Base-by-base conservation (phyloP, 768 basidiomycete species). In the Galerina sulciceps region DNA sequence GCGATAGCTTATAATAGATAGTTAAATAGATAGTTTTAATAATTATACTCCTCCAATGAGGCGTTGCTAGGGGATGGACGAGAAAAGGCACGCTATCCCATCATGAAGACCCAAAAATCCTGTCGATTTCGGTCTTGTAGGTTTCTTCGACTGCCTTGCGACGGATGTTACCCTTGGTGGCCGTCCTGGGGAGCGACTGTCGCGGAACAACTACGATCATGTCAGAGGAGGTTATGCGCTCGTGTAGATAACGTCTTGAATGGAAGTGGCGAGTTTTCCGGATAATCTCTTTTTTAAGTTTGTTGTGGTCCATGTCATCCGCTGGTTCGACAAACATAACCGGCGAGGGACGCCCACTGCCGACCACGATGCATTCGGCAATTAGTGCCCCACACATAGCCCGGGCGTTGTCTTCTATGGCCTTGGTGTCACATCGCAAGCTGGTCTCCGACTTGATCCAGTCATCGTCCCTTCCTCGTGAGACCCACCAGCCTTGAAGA, bases 381-480 rank as follows among this genome's bases (percentile, higher is more conserved):
- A 93, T 84, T 57, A 91, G 75, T 41, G 81, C 75, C 2, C 75
- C 81, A 70, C 91, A 93, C 61, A 82, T 86, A 37, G 79, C 73
- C 44, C 87, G 85, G 17, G 86, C 79, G 64, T 91, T 89, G 60
- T 93, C 89, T 73, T 93, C 91, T 65, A 93, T 91, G 36, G 90
- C 82, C 81, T 84, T 86, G 49, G 91, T 91, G 66, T 93, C 90
- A 66, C 90, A 91, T 51, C 90, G 83, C 60, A 91, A 75, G 67
- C 89, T 87, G 68, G 84, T 89, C 67, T 90, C 87, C 38, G 86
- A 87, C 75, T 92, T 93, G 71, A 93, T 92, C 91, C 90, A 91
- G 71, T 93, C 90, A 64, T 93, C 90, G 59, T 90, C 85, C 41
- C 91, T 84, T 22, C 90, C 91, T 37, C 87, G 83, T 60, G 82